Conservation (phyloP, 345 rosid genomes). For the Physaria fendleri region DNA sequence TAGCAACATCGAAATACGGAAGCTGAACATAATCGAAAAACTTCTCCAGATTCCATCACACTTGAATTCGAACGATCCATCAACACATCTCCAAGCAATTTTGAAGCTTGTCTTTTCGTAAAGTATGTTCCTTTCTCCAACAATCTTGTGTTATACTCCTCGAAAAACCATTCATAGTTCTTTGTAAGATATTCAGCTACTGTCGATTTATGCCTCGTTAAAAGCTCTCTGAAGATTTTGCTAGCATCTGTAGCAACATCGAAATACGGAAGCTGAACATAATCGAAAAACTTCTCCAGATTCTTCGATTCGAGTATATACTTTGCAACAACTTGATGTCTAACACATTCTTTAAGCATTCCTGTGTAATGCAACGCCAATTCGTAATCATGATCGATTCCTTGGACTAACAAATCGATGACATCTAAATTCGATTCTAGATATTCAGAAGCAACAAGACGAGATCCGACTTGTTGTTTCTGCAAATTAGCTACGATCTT, state of each 20-base stretch:
- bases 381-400: conserved; percentile 42
- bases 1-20: conserved; percentile 85
- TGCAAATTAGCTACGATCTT: conserved; percentile 92
- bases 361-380: conserved; percentile 91
- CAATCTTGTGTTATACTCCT: conserved; percentile 71
- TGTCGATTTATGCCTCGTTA: conserved; percentile 92
- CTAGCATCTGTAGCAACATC: conserved; percentile 92
- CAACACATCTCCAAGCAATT: conserved; percentile 76
- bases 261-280: conserved; percentile 82
- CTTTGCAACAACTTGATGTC: conserved; percentile 82
- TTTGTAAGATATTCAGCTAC: conserved; percentile 79
- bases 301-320: conserved; percentile 74
- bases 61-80: conserved; percentile 81
- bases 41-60: conserved; percentile 91
- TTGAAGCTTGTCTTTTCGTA: conserved; percentile 83
- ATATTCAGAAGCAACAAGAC: conserved; percentile 85
- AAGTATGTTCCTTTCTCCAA: conserved; percentile 80
- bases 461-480: conserved; percentile 75
- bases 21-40: conserved; percentile 81
- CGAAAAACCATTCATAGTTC: conserved; percentile 91
- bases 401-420: conserved; percentile 57
- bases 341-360: conserved; percentile 92
- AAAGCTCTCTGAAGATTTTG: conserved; percentile 80
- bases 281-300: conserved; percentile 71
- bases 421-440: conserved; percentile 75